Evolutionary conservation across 345 rosid genomes (phyloP), one percentile per base, ranked within the genome.

Genomic region (Eucalyptus pauciflora): DNA sequence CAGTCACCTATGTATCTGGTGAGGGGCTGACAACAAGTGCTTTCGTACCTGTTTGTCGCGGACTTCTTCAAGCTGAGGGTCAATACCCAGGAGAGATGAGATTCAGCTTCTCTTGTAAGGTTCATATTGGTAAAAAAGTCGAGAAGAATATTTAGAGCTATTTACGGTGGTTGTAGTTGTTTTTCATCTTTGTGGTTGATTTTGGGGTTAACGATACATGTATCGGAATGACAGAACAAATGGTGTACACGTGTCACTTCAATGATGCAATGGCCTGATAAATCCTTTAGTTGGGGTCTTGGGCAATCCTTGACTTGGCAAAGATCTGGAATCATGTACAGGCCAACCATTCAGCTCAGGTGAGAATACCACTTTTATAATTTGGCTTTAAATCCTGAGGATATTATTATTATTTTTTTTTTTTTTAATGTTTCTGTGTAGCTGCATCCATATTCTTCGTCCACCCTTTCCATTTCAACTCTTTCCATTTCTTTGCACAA

Each of bases 31-130:
- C 98, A 22, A 96, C 97, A 51, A 97, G 99, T 92, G 99, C 97
- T 90, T 96, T 96, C 90, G 80, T 95, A 85, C 99, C 99, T 50
- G 86, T 97, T n/a, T 93, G 94, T 85, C 98, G 98, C 6, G 98
- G 98, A 85, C 96, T 97, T 92, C 98, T 97, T 90, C 99, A 97
- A 94, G 99, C 97, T 43, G 96, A 97, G 90, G 99, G 99, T 90
- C 98, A 95, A 94, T 96, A 95, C 94, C 99, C 99, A 15, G 99
- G 99, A 22, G 99, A 96, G 93, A 97, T 97, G 99, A 95, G 96
- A 91, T 94, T 94, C 89, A 97, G 99, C 93, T 97, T 92, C 92
- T 96, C 99, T 87, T 92, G 92, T 90, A 97, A 96, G 98, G 99
- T 97, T 54, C 89, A 90, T 86, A 81, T 37, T 24, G 46, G 29